Conservation (phyloP, 768 basidiomycete species). For the Termitomyces sp. region DNA sequence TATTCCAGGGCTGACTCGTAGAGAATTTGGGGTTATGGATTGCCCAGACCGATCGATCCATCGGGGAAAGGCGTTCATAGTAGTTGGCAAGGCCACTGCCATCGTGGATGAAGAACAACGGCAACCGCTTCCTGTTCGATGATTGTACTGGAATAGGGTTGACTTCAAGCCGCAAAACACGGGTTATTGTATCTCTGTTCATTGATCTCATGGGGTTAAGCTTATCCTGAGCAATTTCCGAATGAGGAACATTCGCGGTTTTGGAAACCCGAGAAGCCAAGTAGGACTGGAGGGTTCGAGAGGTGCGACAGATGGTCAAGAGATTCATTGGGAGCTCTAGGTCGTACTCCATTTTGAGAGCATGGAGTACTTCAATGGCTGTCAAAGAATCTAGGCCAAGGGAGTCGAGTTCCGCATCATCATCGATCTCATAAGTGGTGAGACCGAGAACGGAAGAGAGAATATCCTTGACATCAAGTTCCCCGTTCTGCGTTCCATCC, state of each 20-base stretch:
- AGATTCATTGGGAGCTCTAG: conserved; percentile 38
- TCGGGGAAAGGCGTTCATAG: conserved; percentile 36
- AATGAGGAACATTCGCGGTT: background rate
- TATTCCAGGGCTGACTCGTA: conserved; percentile 38
- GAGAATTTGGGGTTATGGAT: conserved; percentile 52
- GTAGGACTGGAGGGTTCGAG: conserved; percentile 30
- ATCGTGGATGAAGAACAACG: conserved; percentile 67
- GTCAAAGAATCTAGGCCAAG: conserved; percentile 63
- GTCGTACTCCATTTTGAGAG: conserved; percentile 34
- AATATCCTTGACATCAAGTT: conserved; percentile 27
- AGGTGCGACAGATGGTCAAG: conserved; percentile 34
- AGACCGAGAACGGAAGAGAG: conserved; percentile 46
- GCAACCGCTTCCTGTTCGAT: conserved; percentile 20
- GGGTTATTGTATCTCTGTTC: conserved; percentile 8
- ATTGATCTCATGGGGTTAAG: background rate
- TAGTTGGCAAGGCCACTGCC: conserved; percentile 59
- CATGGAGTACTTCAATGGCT: conserved; percentile 54
- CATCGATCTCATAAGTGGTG: conserved; percentile 29
- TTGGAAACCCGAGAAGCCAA: conserved; percentile 9
- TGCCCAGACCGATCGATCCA: conserved; percentile 54
- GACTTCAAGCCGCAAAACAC: conserved; percentile 19
- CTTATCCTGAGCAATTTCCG: background rate
- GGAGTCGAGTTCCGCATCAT: conserved; percentile 38
- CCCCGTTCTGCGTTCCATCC: conserved; percentile 15
- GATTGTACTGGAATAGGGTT: conserved; percentile 32